Base-by-base conservation (phyloP, 805 yeast species). In the Nakazawaea pomicola region DNA sequence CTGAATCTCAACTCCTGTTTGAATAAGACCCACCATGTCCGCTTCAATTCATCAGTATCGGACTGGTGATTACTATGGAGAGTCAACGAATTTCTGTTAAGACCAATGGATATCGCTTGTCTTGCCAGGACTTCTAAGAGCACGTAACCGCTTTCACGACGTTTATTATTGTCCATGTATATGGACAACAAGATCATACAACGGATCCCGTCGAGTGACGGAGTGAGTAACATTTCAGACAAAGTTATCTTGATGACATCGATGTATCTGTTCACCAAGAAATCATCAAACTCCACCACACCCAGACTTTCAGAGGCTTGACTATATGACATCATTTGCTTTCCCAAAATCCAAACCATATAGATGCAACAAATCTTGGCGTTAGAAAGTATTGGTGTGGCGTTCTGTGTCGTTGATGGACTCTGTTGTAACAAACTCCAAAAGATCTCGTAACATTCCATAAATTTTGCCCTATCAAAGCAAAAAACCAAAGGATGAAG, bases 141-240 rank as follows among this genome's bases (percentile, higher is more conserved):
- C n/a, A 47, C 38, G 42, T 52, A 52, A 4, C 53, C 54, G 30
- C 46, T 46, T 23, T 52, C 56, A 11, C 53, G 30, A 12, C 47
- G 27, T 33, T 34, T 46, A 25, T 36, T 40, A 30, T 43, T 43
- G 35, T 51, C 54, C 46, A 53, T 43, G 34, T 51, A 50, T 14
- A 49, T 25, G 11, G 55, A 36, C 15, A 53, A 36, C 28, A 53
- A 27, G 18, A 51, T 17, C 43, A 48, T 18, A 32, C 53, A 50
- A 12, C 53, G 40, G 14, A 53, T 46, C 5, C 56, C 55, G 29
- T 53, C 55, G 19, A 53, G 31, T 4, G 50, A 37, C 3, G 56
- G 53, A 20, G 48, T 42, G 18, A 53, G 27, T 10, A 49, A 15
- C 39, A 53, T 49, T 23, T 51, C 51, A 4, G 54, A 43, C 11